Base-by-base conservation (phyloP, 1,139 yeast species). In the Debaryomyces nepalensis region DNA sequence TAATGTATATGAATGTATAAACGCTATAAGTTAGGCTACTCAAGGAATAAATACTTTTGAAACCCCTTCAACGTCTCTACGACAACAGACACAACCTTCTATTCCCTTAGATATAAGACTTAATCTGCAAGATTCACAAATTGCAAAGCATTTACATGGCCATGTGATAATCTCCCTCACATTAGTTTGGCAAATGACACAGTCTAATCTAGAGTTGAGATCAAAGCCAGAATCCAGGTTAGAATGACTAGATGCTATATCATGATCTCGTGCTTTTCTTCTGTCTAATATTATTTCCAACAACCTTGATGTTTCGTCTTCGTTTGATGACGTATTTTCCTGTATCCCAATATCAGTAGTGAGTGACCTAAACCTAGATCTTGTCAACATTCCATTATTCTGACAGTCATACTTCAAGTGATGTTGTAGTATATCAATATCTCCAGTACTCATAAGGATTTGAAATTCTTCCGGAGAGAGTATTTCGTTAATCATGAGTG, bases 71-170 rank as follows among this genome's bases (percentile, higher is more conserved):
- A 90, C 96, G 14, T 77, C 77, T 20, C 83, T 70, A 34, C 96
- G 76, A 56, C 98, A 90, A 54, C 96, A 87, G 0, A 89, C 95
- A 63, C 98, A 90, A 1, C 86, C 85, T 44, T 79, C 81, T 54
- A 85, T 84, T 10, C 87, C 87, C 46, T 89, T 77, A 18, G 83
- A 68, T 3, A 89, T 91, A 43, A 90, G 70, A n/a, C 87, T 79
- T 22, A 83, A 68, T 18, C 97, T 73, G 57, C 98, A 90, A 11
- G 80, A 76, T 49, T 89, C 96, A 61, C 98, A 90, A 6, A 90
- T 73, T 0, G 96, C 90, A 49, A 90, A 79, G 61, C 98, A 90
- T 52, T 82, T 79, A 59, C 98, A 90, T 1, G 98, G 98, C 97
- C 97, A 90, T 2, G 93, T 70, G 11, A 90, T 82, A 32, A 90